A percentile compares a stretch with the other conserved stretches of the same genome.
phyloP scores from a whole-genome alignment of 441 rosid species.

The Arabidopsis hybrid region DNA sequence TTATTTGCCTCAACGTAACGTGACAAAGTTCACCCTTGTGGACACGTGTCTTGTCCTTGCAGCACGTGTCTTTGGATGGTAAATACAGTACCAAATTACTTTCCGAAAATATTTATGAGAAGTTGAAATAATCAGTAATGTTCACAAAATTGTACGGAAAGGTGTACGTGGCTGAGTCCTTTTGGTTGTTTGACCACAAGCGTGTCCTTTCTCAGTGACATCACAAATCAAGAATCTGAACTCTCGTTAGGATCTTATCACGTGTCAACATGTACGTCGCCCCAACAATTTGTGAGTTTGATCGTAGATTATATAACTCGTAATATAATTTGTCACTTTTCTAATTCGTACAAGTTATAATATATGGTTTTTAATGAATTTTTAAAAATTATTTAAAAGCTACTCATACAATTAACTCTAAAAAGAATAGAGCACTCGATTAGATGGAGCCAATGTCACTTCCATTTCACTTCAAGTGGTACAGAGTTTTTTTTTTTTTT shows the following conservation, averaged over 20 bases:
- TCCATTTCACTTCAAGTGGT: conserved; percentile 14
- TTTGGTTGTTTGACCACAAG: conserved; percentile 36
- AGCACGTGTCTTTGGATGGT: conserved; percentile 35
- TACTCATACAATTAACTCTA: not conserved
- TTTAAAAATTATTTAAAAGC: too few relatives aligned
- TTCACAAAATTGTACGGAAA: conserved; percentile 29
- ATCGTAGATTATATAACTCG: not conserved
- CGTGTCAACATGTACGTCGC: conserved; percentile 21
- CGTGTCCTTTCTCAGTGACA: conserved; percentile 23
- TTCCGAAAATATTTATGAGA: not conserved
- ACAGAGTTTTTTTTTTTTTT: too few relatives aligned
- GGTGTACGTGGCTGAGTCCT: conserved; percentile 1
- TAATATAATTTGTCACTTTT: not conserved
- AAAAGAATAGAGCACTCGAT: conserved; percentile 12
- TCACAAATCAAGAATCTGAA: not conserved
- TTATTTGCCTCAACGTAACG: conserved; percentile 38
- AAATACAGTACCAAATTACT: conserved; percentile 24
- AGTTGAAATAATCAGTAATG: not conserved
- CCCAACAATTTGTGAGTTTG: conserved; percentile 5
- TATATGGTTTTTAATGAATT: not conserved
- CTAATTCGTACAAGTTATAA: too few relatives aligned
- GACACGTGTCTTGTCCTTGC: conserved; percentile 28
- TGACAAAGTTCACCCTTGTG: conserved; percentile 16
- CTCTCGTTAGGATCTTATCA: not conserved
- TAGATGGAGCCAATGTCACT: conserved; percentile 24